These are phyloP conservation scores for Smallanthus sonchifolius DNA, from an alignment of 129 eudicot genomes.

Conservation along the genomic window DNA sequence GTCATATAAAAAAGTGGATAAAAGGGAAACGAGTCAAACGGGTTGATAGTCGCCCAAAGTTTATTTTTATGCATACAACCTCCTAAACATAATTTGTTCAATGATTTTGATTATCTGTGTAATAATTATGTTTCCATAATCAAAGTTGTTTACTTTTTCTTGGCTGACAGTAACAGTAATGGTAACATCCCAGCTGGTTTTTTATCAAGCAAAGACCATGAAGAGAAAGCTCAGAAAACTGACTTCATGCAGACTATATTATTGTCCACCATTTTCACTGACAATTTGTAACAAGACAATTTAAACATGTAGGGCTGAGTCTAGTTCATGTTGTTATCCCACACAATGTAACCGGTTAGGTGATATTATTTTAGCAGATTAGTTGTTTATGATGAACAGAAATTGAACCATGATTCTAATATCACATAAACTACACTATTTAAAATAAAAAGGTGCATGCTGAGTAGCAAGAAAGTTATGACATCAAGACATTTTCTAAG, in stretches of 20 bases:
- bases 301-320: slow-evolving; percentile 12
- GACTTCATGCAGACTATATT: slow-evolving; percentile 50
- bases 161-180: slow-evolving; percentile 19
- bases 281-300: slow-evolving; percentile 28
- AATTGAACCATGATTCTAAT: neutral
- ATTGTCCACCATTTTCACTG: slow-evolving; percentile 54
- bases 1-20: neutral
- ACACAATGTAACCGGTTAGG: slow-evolving; percentile 22
- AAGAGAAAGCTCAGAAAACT: slow-evolving; percentile 48
- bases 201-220: slow-evolving; percentile 34
- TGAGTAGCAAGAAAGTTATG: neutral
- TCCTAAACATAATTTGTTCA: neutral
- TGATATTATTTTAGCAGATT: slow-evolving; percentile 10
- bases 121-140: neutral
- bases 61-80: neutral
- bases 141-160: neutral
- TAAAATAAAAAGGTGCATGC: slow-evolving; percentile 1
- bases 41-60: neutral
- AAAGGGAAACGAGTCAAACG: neutral
- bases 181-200: slow-evolving; percentile 19
- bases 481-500: neutral
- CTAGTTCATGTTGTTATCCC: slow-evolving; percentile 5
- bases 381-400: slow-evolving; percentile 10
- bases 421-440: neutral
- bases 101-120: neutral